Conservation (phyloP, 495 filamentous ascomycete genomes). For the Annulohypoxylon moriforme region DNA sequence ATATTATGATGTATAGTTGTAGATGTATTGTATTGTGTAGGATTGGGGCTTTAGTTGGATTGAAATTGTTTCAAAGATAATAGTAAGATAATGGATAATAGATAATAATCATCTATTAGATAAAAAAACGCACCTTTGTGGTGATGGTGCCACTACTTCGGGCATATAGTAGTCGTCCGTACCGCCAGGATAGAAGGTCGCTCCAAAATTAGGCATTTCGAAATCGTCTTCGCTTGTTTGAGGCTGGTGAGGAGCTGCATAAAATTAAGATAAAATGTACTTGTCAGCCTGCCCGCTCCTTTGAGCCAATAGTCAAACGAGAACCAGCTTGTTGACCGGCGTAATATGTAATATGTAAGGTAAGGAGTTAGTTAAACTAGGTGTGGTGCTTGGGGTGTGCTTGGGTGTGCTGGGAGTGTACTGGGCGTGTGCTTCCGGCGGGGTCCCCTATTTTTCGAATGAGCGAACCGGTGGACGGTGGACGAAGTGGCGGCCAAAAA, state of each 20-base stretch:
- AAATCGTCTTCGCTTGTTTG: slow-evolving; percentile 54
- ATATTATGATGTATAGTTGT: background rate
- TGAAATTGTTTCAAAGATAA: background rate
- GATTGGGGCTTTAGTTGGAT: background rate
- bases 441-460: slow-evolving; percentile 2
- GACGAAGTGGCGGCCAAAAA: slow-evolving; percentile 3
- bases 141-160: slow-evolving; percentile 72
- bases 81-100: slow-evolving; percentile 21
- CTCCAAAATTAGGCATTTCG: slow-evolving; percentile 70
- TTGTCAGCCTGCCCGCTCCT: slow-evolving; percentile 44
- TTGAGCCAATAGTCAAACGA: slow-evolving; percentile 29
- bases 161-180: slow-evolving; percentile 89
- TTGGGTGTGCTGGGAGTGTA: background rate
- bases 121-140: slow-evolving; percentile 78
- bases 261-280: slow-evolving; percentile 48
- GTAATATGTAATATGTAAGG: slow-evolving; percentile 29
- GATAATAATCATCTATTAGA: slow-evolving; percentile 14
- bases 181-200: slow-evolving; percentile 91
- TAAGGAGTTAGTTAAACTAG: slow-evolving; percentile 9
- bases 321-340: slow-evolving; percentile 16
- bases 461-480: background rate
- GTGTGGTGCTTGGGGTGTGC: background rate
- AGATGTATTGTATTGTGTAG: background rate
- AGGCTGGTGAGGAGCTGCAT: slow-evolving; percentile 55
- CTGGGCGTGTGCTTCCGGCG: background rate